Evolutionary conservation across 306 rosid species (phyloP).

Genomic region (Gastrolobium villosum): DNA sequence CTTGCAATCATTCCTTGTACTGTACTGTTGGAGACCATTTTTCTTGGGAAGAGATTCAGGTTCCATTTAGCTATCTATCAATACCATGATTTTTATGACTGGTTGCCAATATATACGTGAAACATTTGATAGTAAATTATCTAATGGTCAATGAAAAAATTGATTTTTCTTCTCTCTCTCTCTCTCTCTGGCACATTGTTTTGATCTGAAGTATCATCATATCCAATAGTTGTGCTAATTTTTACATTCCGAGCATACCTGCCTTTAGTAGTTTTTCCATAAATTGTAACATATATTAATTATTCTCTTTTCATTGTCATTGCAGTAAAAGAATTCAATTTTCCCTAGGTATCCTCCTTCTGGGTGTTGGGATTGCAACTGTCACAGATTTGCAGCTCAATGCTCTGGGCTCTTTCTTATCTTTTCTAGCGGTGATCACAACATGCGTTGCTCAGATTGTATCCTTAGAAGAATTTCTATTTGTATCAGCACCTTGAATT

Average conservation of each 20-base stretch:
- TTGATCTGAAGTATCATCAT: slow-evolving; percentile 30
- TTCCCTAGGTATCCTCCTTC: slow-evolving; percentile 78
- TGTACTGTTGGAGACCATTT: slow-evolving; percentile 94
- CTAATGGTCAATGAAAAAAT: background rate
- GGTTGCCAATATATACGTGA: slow-evolving; percentile 28
- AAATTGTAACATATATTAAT: slow-evolving; percentile 39
- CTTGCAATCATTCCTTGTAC: slow-evolving; percentile 99
- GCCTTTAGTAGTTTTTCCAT: slow-evolving; percentile 28
- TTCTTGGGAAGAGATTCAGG: slow-evolving; percentile 94
- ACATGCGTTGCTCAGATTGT: slow-evolving; percentile 98
- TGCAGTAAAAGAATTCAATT: slow-evolving; percentile 90
- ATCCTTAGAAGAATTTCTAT: slow-evolving; percentile 62
- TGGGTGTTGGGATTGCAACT: slow-evolving; percentile 97
- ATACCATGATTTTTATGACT: slow-evolving; percentile 22
- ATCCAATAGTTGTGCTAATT: background rate
- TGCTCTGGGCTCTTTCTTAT: slow-evolving; percentile 82
- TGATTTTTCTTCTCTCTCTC: background rate
- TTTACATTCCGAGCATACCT: slow-evolving; percentile 10
- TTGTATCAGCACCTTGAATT: background rate
- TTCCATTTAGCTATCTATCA: slow-evolving; percentile 46
- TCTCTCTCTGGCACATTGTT: slow-evolving; percentile 1
- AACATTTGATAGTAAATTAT: slow-evolving; percentile 31
- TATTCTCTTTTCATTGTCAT: slow-evolving; percentile 45
- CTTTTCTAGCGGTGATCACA: slow-evolving; percentile 88
- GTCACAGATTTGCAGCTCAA: slow-evolving; percentile 95